Percentiles rank a stretch among this genome's conserved stretches.
Conservation (phyloP, 768 basidiomycete genomes). For the Naganishia randhawae region DNA sequence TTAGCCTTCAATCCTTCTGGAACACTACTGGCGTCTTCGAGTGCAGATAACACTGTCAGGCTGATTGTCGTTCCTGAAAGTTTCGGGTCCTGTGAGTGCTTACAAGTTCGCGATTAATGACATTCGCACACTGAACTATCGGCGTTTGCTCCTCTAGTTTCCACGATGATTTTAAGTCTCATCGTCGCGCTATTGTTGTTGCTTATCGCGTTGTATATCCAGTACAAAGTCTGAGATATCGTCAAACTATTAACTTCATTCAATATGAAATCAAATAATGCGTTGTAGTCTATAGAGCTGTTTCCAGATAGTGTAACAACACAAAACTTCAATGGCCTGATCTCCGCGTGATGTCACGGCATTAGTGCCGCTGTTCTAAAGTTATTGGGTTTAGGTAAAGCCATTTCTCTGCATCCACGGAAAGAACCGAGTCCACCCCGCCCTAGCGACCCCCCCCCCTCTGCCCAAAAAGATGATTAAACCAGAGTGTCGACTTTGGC, state of each 20-base stretch:
- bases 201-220: slow-evolving; percentile 10
- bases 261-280: neutral
- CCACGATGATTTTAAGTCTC: slow-evolving; percentile 14
- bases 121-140: slow-evolving; percentile 1
- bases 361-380: too few relatives aligned
- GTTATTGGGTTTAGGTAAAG: too few relatives aligned
- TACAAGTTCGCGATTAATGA: neutral
- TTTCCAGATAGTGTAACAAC: too few relatives aligned
- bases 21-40: slow-evolving; percentile 77
- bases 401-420: too few relatives aligned
- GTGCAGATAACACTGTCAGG: slow-evolving; percentile 82
- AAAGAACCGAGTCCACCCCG: too few relatives aligned
- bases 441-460: too few relatives aligned
- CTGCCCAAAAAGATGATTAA: too few relatives aligned
- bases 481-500: neutral
- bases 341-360: too few relatives aligned
- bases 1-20: slow-evolving; percentile 81
- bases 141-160: neutral
- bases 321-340: too few relatives aligned
- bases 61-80: slow-evolving; percentile 65
- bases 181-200: slow-evolving; percentile 2
- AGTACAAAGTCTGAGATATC: slow-evolving; percentile 2
- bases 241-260: neutral
- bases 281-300: slow-evolving; percentile 17
- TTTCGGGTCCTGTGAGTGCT: slow-evolving; percentile 47